Percentiles rank a stretch among this genome's conserved stretches.
These are phyloP conservation scores for Graphilbum fragrans DNA, from an alignment of 2,329 filamentous ascomycete species.

Conservation along the genomic window DNA sequence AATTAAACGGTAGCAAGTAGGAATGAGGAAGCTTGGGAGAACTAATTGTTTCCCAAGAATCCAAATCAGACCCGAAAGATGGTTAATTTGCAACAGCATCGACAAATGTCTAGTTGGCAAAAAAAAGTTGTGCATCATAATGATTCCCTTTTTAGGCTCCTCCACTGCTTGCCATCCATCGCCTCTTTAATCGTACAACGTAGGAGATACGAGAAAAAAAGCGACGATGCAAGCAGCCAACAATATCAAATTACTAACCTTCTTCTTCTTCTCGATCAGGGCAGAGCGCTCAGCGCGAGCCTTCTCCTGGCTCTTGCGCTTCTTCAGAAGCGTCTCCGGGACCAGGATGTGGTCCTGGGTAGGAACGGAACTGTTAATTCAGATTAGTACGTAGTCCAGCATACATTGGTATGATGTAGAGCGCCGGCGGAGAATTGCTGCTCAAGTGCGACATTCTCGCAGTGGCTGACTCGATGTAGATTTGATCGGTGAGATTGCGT, in stretches of 20 bases:
- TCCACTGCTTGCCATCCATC: not conserved
- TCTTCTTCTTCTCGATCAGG: conserved; percentile 75
- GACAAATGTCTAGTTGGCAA: conserved; percentile 88
- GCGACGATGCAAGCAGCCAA: not conserved
- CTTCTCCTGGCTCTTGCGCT: conserved; percentile 99
- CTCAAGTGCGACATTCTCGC: conserved; percentile 83
- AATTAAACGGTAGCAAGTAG: no score
- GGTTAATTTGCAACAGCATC: conserved; percentile 97
- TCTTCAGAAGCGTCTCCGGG: conserved; percentile 99
- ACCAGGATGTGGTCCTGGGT: conserved; percentile 93
- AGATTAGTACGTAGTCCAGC: conserved; percentile 73
- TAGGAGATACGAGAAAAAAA: conserved; percentile 5
- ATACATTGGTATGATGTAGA: conserved; percentile 50
- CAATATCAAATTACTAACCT: conserved; percentile 43
- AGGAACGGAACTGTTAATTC: conserved; percentile 65
- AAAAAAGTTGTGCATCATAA: conserved; percentile 81
- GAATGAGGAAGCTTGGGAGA: not conserved
- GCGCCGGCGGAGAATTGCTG: conserved; percentile 91
- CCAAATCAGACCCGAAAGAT: conserved; percentile 96
- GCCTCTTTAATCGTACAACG: conserved; percentile 1
- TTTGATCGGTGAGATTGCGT: conserved; percentile 70
- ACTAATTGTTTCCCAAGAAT: conserved; percentile 5
- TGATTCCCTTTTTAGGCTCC: conserved; percentile 23
- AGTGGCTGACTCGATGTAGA: conserved; percentile 72
- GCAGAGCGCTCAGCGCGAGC: conserved; percentile 79